Percentiles rank a stretch among this genome's conserved stretches.
Evolutionary conservation across 164 flowering plant genomes (phyloP).

Genomic region (Umbellularia californica): DNA sequence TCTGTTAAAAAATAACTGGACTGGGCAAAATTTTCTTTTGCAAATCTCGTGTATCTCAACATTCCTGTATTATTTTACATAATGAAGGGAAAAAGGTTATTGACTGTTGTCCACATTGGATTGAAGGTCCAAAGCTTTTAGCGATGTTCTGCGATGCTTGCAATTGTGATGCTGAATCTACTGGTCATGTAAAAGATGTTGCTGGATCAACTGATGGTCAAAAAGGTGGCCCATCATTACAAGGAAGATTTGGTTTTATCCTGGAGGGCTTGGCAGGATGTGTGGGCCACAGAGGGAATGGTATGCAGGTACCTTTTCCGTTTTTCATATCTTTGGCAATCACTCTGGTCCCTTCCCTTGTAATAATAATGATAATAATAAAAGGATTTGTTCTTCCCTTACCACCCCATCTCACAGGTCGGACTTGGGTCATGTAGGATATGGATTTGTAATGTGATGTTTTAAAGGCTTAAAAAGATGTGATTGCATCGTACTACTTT

Average conservation of each 20-base stretch:
- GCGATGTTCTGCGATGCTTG: slow-evolving; percentile 39
- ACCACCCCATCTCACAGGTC: no score
- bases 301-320: slow-evolving; percentile 39
- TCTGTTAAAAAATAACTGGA: neutral
- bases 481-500: no score
- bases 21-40: neutral
- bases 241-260: slow-evolving; percentile 28
- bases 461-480: no score
- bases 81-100: neutral
- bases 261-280: slow-evolving; percentile 79
- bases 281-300: slow-evolving; percentile 44
- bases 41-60: neutral
- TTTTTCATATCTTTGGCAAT: neutral
- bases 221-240: slow-evolving; percentile 17
- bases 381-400: no score
- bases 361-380: no score
- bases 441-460: no score
- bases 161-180: slow-evolving; percentile 25
- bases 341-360: no score
- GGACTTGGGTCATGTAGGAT: no score
- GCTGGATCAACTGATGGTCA: slow-evolving; percentile 14
- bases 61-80: neutral
- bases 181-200: slow-evolving; percentile 1
- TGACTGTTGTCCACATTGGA: slow-evolving; percentile 9
- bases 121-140: slow-evolving; percentile 66